A percentile compares a stretch with the other conserved stretches of the same genome.
Conservation (phyloP, 2,329 filamentous ascomycete species). For the Colletotrichum liriopes region DNA sequence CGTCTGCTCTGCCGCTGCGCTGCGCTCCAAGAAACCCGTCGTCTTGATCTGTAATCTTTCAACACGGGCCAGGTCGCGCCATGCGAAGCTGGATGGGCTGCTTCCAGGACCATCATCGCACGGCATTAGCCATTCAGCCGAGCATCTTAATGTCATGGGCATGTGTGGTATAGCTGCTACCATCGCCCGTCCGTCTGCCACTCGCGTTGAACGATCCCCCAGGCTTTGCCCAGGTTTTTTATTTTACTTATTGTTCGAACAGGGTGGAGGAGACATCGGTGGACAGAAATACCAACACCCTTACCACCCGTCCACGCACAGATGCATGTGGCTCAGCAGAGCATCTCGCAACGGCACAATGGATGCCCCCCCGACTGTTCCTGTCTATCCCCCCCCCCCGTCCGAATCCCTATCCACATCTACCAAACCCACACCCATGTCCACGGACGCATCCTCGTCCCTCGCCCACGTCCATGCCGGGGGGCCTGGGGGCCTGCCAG, state of each 20-base stretch:
- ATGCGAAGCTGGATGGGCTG: constrained; percentile 48
- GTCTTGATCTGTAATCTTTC: constrained; percentile 44
- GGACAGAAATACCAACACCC: constrained; percentile 40
- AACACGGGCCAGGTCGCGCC: constrained; percentile 49
- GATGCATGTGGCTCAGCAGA: constrained; percentile 57
- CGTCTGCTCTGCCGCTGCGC: constrained; percentile 31
- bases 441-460: not conserved
- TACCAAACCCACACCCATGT: not conserved
- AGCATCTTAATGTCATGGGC: constrained; percentile 58
- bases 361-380: constrained; percentile 14
- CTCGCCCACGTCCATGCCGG: constrained; percentile 8
- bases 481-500: constrained; percentile 5
- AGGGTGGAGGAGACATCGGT: constrained; percentile 43
- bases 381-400: not conserved
- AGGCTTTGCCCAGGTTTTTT: constrained; percentile 24
- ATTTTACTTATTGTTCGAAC: constrained; percentile 9
- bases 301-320: constrained; percentile 32
- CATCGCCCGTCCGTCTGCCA: constrained; percentile 47
- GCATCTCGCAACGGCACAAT: constrained; percentile 20
- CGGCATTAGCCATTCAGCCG: constrained; percentile 68
- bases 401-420: constrained; percentile 19
- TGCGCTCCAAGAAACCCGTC: constrained; percentile 29
- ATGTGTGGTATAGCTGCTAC: constrained; percentile 53
- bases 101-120: constrained; percentile 56
- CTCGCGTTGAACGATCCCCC: constrained; percentile 49